Base-by-base conservation (phyloP, 495 filamentous ascomycete species). In the Hypoxylon fragiforme region DNA sequence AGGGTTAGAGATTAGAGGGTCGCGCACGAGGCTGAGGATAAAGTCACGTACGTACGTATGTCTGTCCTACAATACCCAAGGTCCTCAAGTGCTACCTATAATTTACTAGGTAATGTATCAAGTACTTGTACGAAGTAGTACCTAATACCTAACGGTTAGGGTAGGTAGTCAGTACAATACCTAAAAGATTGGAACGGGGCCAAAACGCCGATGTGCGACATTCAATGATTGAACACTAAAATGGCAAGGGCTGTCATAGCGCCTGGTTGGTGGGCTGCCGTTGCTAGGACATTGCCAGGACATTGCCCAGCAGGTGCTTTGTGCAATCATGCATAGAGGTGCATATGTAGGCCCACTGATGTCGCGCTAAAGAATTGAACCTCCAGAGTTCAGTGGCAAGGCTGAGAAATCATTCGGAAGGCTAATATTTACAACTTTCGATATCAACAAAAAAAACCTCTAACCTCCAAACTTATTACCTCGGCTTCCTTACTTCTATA, bases 321-420 rank as follows among this genome's bases (percentile, higher is more conserved):
- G 44, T 59, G 55, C 55, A 59, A 59, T 44, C 47, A 24, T 44
- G 50, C 49, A 60, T 49, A 18, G 0, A 47, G 0, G 11, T 37
- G 15, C 22, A 18, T 46, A 32, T 58, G 30, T 28, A 13, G 12
- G 15, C n/a, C n/a, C n/a, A n/a, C n/a, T n/a, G n/a, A n/a, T n/a
- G 9, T 28, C 24, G 18, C 15, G 36, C 42, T 34, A 52, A 53
- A 53, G 38, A 52, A 57, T n/a, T n/a, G n/a, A n/a, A 49, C 57
- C 38, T 42, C 39, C 32, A 51, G 50, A 50, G 50, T 39, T 11
- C 37, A 46, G 65, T 65, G 58, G 68, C 68, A 63, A 70, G 66
- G 68, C 68, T 70, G 64, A 67, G 55, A 63, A 69, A 65, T 66
- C 47, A 16, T 24, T 15, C 30, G 34, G 39, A 64, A 66, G 45